Conservation (phyloP, 306 rosid species). For the Oxytropis ochrocephala region DNA sequence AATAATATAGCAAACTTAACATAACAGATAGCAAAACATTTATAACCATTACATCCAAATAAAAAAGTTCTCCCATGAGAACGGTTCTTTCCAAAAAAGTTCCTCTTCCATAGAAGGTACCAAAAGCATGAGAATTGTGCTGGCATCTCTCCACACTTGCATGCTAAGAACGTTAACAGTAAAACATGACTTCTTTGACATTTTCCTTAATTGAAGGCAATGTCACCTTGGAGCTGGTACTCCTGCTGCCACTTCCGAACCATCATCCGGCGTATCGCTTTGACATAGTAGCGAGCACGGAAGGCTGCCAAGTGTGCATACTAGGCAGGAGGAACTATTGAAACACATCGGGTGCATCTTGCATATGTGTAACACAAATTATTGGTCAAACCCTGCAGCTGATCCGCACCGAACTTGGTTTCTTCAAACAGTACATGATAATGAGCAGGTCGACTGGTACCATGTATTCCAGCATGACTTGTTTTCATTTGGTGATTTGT, state of each 20-base stretch:
- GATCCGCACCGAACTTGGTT: constrained; percentile 13
- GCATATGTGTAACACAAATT: constrained; percentile 44
- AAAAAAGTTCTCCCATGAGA: not conserved
- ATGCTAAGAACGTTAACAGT: too few relatives aligned
- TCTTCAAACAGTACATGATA: constrained; percentile 39
- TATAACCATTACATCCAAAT: too few relatives aligned
- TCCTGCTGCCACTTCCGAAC: constrained; percentile 10
- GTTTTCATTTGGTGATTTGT: too few relatives aligned
- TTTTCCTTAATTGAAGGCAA: too few relatives aligned
- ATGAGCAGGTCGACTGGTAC: constrained; percentile 40
- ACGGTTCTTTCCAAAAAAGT: too few relatives aligned
- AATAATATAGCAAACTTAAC: too few relatives aligned
- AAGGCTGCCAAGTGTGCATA: constrained; percentile 43
- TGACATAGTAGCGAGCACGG: constrained; percentile 35
- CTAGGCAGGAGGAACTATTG: constrained; percentile 47
- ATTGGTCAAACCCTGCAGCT: constrained; percentile 28
- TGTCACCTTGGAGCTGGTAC: too few relatives aligned
- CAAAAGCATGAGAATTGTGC: not conserved
- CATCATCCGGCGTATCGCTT: constrained; percentile 19
- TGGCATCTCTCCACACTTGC: too few relatives aligned
- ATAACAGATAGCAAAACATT: too few relatives aligned
- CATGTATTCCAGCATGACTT: too few relatives aligned
- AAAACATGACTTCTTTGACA: too few relatives aligned
- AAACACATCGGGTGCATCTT: constrained; percentile 36
- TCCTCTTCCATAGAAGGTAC: too few relatives aligned